A percentile compares a stretch with the other conserved stretches of the same genome.
Evolutionary conservation across 2,329 filamentous ascomycete genomes (phyloP).

Genomic region (Cytospora chrysosperma): DNA sequence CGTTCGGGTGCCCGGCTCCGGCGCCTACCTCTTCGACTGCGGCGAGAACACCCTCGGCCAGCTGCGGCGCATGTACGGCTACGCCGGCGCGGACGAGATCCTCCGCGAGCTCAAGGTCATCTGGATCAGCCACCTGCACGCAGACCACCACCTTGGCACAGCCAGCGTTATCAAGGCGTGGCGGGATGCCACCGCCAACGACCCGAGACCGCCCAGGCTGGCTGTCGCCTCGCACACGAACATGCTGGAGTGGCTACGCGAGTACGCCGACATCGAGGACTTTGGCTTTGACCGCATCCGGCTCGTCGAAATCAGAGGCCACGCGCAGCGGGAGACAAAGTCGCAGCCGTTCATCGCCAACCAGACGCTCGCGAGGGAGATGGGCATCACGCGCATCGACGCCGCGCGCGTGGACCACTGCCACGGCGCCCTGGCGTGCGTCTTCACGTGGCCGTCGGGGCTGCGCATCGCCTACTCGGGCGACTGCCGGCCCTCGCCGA

Average conservation of each 20-base stretch:
- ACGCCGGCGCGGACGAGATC: constrained; percentile 64
- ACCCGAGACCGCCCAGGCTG: constrained; percentile 39
- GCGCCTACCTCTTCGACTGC: constrained; percentile 88
- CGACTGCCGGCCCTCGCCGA: constrained; percentile 77
- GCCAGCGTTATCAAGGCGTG: constrained; percentile 80
- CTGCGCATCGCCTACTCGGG: constrained; percentile 93
- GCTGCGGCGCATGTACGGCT: constrained; percentile 69
- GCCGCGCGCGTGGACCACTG: constrained; percentile 76
- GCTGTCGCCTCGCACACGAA: constrained; percentile 66
- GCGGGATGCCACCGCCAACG: constrained; percentile 55
- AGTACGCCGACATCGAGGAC: constrained; percentile 77
- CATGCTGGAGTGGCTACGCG: constrained; percentile 75
- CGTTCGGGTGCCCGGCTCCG: constrained; percentile 76
- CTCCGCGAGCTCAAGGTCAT: constrained; percentile 77
- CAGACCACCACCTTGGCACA: constrained; percentile 90
- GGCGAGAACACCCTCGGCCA: constrained; percentile 93
- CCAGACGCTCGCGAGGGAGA: constrained; percentile 37
- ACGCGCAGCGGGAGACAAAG: constrained; percentile 1
- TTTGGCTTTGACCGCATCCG: constrained; percentile 61
- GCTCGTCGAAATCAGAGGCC: constrained; percentile 31
- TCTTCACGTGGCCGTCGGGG: constrained; percentile 72
- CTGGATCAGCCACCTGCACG: constrained; percentile 94
- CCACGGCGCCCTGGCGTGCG: constrained; percentile 70
- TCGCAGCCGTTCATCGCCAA: constrained; percentile 36
- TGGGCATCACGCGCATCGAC: constrained; percentile 65